Evolutionary conservation across 192 early-diverging fungal species (phyloP), one percentile per base, ranked within the genome.

Genomic region (Umbelopsis vinacea): DNA sequence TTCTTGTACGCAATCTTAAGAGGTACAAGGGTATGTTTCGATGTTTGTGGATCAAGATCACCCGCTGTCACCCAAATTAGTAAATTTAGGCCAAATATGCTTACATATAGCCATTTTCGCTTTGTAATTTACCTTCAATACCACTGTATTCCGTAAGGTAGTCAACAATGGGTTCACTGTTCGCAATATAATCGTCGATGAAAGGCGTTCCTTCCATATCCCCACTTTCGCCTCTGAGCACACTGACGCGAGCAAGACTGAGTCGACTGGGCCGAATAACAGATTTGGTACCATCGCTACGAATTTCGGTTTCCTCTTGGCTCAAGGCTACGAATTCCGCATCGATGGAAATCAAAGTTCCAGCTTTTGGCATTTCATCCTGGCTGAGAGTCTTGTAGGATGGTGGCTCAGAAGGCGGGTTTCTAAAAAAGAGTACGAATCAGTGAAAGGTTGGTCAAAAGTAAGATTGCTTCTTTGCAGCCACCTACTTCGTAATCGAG

Each of bases 121-220:
- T n/a, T n/a, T n/a, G n/a, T 43, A 11, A 7, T 11, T 43, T 73
- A 92, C 92, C 83, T 66, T 93, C 89, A 75, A 98, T 97, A 17
- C 97, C 96, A n/a, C 93, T 95, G 75, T 88, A 99, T 79, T 93
- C 91, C 0, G 97, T 98, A 14, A 97, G 77, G 67, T 97, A 94
- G 71, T 99, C 96, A 14, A 91, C 92, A 33, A 99, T 87, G 9
- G 92, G 92, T 60, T 95, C 93, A 10, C 86, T 87, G 3, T 91
- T 90, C 3, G 83, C 89, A 66, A 99, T 93, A 74, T 99, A 98
- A 78, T 99, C 97, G 76, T 99, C 97, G 52, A 99, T 96, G 78
- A 97, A 97, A 0, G 96, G 96, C 21, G 92, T 79, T 19, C 90
- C 89, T 45, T 90, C 87, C 40, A 90, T 70, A 0, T 85, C 82